Conservation (phyloP, 768 basidiomycete species). For the Agrocybe pediades region DNA sequence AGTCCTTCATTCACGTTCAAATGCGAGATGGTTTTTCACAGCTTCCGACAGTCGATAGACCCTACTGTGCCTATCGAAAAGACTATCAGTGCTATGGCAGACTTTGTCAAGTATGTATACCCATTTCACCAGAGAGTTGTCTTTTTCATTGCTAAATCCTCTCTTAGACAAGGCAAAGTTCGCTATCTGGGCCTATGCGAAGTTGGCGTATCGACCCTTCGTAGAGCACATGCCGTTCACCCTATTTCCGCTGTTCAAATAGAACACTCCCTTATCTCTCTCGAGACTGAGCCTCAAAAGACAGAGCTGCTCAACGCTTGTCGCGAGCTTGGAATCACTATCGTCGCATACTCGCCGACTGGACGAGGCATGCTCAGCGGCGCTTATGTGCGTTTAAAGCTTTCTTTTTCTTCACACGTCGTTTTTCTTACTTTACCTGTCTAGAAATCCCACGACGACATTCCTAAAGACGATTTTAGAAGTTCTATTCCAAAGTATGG, state of each 20-base stretch:
- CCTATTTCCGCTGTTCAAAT: conserved; percentile 52
- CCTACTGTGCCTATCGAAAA: conserved; percentile 47
- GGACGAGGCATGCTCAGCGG: conserved; percentile 54
- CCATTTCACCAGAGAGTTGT: not conserved
- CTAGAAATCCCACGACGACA: conserved; percentile 37
- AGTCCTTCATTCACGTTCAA: not conserved
- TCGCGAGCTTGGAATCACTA: conserved; percentile 48
- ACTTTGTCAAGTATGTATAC: conserved; percentile 47
- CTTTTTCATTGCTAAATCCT: not conserved
- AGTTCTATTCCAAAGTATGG: conserved; percentile 28
- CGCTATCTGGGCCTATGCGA: conserved; percentile 57
- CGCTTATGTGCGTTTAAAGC: conserved; percentile 14
- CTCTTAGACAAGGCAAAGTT: conserved; percentile 39
- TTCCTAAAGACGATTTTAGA: conserved; percentile 43
- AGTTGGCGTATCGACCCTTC: conserved; percentile 43
- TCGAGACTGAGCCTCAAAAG: conserved; percentile 47
- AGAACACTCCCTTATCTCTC: conserved; percentile 52
- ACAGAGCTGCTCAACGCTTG: conserved; percentile 42
- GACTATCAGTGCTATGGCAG: conserved; percentile 50
- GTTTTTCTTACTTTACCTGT: not conserved
- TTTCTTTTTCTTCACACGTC: not conserved
- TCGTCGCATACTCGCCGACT: conserved; percentile 54
- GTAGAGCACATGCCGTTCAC: conserved; percentile 51
- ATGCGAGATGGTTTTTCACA: not conserved
- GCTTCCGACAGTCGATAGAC: conserved; percentile 35